phyloP scores from a whole-genome alignment of 2,329 filamentous ascomycete genomes.

The Diaporthe sp. region DNA sequence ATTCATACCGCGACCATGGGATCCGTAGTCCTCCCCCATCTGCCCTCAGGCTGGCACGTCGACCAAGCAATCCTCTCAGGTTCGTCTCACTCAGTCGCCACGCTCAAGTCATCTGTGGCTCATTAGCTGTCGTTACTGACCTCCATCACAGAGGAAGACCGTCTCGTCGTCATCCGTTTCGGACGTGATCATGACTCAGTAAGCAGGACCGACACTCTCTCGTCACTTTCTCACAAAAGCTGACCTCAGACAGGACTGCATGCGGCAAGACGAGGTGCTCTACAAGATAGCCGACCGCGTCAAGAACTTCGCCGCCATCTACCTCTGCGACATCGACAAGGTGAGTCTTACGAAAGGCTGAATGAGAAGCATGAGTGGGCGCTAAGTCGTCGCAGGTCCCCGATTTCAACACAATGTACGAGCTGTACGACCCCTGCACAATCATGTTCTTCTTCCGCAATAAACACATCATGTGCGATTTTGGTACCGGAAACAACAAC shows the following conservation, averaged over 20 bases:
- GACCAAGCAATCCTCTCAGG: constrained; percentile 87
- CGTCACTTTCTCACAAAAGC: background rate
- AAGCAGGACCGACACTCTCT: background rate
- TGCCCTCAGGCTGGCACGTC: constrained; percentile 95
- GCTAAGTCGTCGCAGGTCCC: constrained; percentile 69
- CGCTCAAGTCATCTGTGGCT: constrained; percentile 51
- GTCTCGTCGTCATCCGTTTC: constrained; percentile 93
- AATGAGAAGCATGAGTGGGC: background rate
- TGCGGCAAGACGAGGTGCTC: constrained; percentile 88
- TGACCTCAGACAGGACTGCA: constrained; percentile 74
- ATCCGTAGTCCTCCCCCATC: constrained; percentile 91
- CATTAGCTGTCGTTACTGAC: background rate
- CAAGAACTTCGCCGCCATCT: constrained; percentile 93
- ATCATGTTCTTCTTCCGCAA: constrained; percentile 96
- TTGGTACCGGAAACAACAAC: constrained; percentile 98
- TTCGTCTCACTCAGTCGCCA: background rate
- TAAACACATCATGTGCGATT: constrained; percentile 99
- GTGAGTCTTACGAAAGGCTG: background rate
- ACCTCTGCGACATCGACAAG: constrained; percentile 88
- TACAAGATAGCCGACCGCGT: constrained; percentile 94
- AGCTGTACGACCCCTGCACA: constrained; percentile 79
- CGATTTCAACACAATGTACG: constrained; percentile 97
- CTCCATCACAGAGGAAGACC: constrained; percentile 73
- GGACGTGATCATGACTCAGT: constrained; percentile 75
- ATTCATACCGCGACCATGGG: constrained; percentile 71